Base-by-base conservation (phyloP, 1,284 basidiomycete genomes). In the Albatrellus sp. region DNA sequence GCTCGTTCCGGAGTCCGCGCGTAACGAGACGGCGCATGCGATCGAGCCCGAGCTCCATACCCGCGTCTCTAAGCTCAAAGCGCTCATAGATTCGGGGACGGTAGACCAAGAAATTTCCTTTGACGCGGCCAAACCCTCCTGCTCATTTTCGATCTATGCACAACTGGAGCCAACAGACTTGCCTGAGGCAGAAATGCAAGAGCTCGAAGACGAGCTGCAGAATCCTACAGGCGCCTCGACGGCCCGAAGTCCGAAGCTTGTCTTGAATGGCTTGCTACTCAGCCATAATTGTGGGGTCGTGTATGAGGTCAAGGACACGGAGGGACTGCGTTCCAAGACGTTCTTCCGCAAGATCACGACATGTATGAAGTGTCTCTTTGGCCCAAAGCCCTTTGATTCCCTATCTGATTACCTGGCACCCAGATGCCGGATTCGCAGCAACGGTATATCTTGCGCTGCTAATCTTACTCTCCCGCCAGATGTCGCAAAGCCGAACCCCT, bases 281-380 rank as follows among this genome's bases (percentile, higher is more conserved):
- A 90, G 88, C 56, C 75, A 74, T 54, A 72, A 84, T 54, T 93
- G 90, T 54, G 90, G 85, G 1, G 64, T 90, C 29, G 60, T 86
- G 33, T 75, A 80, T 40, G 77, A 80, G 48, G 57, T 89, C 3
- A 70, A 70, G 19, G 69, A 78, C 28, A 76, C 78, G 0, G 69
- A 75, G 37, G 88, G 88, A 0, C 58, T 90, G 43, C 74, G 80
- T 37, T 75, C 71, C 24, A 70, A 69, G 52, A 74, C 73, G 4
- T 84, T 90, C 55, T 88, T 84, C 65, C 72, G 79, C 43, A 89
- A 88, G 63, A 79, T 87, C 24, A 82, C 84, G 2, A 82, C 78
- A 12, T 92, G 87, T 89, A 53, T 55, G 78, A 64, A n/a, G 29
- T 14, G 34, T 32, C 28, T 17, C 6, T 45, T 16, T 11, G 12